These are phyloP conservation scores for Phytophthora capsici DNA, from an alignment of 352 stramenopile species.

Conservation along the genomic window DNA sequence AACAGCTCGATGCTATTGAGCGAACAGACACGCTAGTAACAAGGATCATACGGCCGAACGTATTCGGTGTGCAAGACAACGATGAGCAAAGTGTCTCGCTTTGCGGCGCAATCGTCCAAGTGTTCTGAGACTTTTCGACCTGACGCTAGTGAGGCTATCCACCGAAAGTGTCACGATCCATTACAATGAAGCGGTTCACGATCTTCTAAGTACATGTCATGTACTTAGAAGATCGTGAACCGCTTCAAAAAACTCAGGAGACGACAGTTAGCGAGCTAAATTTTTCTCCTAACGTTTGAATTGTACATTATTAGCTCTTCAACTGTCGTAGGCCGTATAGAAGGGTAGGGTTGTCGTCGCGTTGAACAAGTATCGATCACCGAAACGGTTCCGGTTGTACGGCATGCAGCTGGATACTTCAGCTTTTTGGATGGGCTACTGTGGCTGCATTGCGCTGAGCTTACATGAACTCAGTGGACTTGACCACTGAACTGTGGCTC, in stretches of 20 bases:
- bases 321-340: slow-evolving; percentile 19
- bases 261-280: slow-evolving; percentile 14
- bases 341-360: slow-evolving; percentile 12
- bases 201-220: too few relatives aligned
- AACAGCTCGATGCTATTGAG: background rate
- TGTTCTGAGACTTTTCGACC: slow-evolving; percentile 23
- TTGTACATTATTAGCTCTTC: too few relatives aligned
- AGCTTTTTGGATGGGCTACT: slow-evolving; percentile 17
- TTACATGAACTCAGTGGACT: too few relatives aligned
- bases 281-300: too few relatives aligned
- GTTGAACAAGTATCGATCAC: slow-evolving; percentile 23
- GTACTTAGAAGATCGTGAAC: slow-evolving; percentile 10
- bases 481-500: background rate
- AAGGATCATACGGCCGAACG: slow-evolving; percentile 2
- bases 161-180: slow-evolving; percentile 26
- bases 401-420: slow-evolving; percentile 25
- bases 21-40: slow-evolving; percentile 13
- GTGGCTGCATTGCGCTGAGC: too few relatives aligned
- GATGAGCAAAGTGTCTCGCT: background rate
- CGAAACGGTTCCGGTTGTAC: slow-evolving; percentile 16
- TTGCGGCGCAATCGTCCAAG: slow-evolving; percentile 13
- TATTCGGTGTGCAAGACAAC: slow-evolving; percentile 14
- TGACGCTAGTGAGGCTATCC: slow-evolving; percentile 37
- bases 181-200: background rate
- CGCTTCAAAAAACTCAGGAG: background rate